Conservation (phyloP, 2,329 filamentous ascomycete genomes). For the Byssochlamys sp. region DNA sequence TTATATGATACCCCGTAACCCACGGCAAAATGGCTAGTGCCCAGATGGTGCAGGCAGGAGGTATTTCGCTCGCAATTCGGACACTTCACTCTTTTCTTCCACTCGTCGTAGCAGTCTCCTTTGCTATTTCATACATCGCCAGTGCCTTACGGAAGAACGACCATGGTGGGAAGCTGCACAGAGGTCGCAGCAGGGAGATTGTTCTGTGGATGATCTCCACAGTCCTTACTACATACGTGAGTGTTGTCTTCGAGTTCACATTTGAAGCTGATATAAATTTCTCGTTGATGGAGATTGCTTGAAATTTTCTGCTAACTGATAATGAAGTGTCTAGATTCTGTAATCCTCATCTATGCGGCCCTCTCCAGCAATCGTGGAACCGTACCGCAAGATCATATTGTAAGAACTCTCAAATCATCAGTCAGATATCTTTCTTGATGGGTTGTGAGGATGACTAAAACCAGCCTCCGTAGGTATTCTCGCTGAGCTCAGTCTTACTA, state of each 20-base stretch:
- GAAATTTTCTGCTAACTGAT: not conserved
- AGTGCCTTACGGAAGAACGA: conserved; percentile 47
- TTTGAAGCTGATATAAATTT: not conserved
- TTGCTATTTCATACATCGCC: conserved; percentile 42
- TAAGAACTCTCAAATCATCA: conserved; percentile 4
- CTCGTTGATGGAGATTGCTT: not conserved
- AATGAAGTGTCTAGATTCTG: conserved; percentile 9
- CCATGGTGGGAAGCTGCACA: conserved; percentile 25
- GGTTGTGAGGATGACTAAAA: not conserved
- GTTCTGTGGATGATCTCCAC: conserved; percentile 33
- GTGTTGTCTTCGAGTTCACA: conserved; percentile 5
- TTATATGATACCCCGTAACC: not conserved
- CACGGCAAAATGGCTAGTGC: not conserved
- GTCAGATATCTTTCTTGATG: not conserved
- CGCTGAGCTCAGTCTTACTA: conserved; percentile 53
- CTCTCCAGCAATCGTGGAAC: conserved; percentile 1
- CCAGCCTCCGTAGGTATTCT: conserved; percentile 37
- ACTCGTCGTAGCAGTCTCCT: conserved; percentile 48
- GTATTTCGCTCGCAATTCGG: conserved; percentile 2
- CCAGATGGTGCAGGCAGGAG: not conserved
- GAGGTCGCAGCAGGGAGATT: conserved; percentile 35
- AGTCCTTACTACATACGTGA: conserved; percentile 33
- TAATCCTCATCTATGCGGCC: conserved; percentile 7
- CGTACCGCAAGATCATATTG: conserved; percentile 5
- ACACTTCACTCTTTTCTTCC: conserved; percentile 27